These are phyloP conservation scores for Auriculariales sp. DNA, from an alignment of 768 basidiomycete genomes.

Conservation along the genomic window DNA sequence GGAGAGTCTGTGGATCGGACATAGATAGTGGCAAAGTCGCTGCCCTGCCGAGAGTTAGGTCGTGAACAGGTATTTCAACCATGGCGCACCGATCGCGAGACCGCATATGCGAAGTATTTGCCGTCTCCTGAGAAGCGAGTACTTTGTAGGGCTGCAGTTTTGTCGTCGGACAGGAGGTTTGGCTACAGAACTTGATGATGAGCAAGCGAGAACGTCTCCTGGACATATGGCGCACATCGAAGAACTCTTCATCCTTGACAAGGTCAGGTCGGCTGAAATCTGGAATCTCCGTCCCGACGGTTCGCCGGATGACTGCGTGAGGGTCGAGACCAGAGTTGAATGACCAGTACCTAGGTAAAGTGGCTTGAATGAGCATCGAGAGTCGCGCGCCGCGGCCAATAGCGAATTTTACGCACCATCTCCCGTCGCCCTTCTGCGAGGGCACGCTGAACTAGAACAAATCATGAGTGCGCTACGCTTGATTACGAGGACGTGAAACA, in stretches of 20 bases:
- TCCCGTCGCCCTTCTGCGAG: conserved; percentile 41
- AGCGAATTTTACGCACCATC: conserved; percentile 26
- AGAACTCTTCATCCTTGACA: conserved; percentile 53
- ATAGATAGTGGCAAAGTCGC: conserved; percentile 58
- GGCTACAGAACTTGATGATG: conserved; percentile 24
- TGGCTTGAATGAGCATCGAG: background rate
- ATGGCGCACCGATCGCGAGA: conserved; percentile 44
- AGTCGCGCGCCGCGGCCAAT: too few relatives aligned
- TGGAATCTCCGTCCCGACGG: conserved; percentile 37
- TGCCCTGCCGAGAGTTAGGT: conserved; percentile 32
- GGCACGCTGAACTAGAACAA: conserved; percentile 55
- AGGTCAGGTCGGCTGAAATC: conserved; percentile 28
- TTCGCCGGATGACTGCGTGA: conserved; percentile 53
- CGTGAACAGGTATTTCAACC: conserved; percentile 3
- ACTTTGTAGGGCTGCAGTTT: conserved; percentile 46
- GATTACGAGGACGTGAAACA: conserved; percentile 20
- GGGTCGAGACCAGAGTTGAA: conserved; percentile 66
- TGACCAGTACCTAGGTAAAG: conserved; percentile 40
- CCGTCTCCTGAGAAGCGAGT: conserved; percentile 52
- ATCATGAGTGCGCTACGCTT: conserved; percentile 40
- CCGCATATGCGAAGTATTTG: conserved; percentile 62
- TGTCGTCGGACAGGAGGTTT: conserved; percentile 58
- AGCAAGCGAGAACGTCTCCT: background rate
- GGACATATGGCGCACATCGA: conserved; percentile 37
- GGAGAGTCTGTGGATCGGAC: conserved; percentile 49